Conservation (phyloP, 257 asterid genomes). For the Solanum etuberosum region DNA sequence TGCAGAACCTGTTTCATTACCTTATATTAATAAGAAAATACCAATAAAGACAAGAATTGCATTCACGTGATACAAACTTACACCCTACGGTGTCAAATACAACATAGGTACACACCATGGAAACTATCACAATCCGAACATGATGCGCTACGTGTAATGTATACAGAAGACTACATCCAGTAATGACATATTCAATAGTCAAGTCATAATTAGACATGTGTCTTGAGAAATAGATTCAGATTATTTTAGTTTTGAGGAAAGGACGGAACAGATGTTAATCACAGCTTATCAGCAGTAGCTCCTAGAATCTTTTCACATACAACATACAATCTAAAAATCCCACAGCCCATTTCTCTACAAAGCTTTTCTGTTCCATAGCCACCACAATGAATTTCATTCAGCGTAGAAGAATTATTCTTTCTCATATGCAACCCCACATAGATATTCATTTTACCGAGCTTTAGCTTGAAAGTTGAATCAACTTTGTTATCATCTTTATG, state of each 20-base stretch:
- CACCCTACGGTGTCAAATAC: neutral
- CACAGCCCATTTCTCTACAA: neutral
- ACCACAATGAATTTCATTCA: neutral
- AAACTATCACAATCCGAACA: neutral
- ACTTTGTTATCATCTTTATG: neutral
- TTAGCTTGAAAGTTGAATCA: neutral
- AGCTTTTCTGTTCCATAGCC: neutral
- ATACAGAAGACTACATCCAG: neutral
- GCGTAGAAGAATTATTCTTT: neutral
- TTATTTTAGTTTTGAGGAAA: neutral
- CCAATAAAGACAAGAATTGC: neutral
- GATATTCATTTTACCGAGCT: neutral
- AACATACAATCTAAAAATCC: neutral
- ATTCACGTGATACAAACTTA: neutral
- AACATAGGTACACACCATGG: neutral
- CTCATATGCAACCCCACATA: neutral
- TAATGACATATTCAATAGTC: neutral
- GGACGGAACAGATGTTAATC: neutral
- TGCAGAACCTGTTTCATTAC: constrained; percentile 66
- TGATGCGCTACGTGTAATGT: neutral
- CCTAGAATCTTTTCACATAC: neutral
- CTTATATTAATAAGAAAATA: neutral
- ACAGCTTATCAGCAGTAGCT: neutral
- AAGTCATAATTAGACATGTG: neutral
- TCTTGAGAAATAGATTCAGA: neutral